A percentile compares a stretch with the other conserved stretches of the same genome.
Evolutionary conservation across 768 basidiomycete species (phyloP).

Genomic region (Xerocomellus intermedius): DNA sequence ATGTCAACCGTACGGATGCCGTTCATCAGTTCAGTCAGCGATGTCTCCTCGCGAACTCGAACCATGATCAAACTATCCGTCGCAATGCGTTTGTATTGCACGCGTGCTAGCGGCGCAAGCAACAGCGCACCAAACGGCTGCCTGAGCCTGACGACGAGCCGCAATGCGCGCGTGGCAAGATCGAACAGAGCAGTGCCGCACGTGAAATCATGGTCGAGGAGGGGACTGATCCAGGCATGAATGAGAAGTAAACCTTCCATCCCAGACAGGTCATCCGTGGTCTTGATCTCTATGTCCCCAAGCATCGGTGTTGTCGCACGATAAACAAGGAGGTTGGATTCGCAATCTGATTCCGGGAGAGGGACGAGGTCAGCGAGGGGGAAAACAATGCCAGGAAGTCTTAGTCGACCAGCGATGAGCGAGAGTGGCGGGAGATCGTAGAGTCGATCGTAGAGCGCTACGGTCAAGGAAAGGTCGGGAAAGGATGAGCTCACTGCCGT

Average conservation of each 20-base stretch:
- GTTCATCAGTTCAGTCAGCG: background rate
- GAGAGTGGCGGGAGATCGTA: background rate
- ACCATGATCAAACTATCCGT: background rate
- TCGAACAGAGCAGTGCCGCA: background rate
- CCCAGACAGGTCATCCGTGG: background rate
- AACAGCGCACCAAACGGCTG: slow-evolving; percentile 5
- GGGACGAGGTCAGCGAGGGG: background rate
- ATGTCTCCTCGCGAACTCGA: background rate
- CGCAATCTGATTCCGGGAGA: too few relatives aligned
- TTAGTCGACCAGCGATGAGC: background rate
- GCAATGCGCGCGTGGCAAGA: background rate
- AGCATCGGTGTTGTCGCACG: background rate
- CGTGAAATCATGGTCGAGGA: slow-evolving; percentile 2
- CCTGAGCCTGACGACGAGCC: background rate
- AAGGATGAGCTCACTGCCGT: background rate
- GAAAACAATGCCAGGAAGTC: slow-evolving; percentile 6
- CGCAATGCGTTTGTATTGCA: background rate
- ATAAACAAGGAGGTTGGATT: background rate
- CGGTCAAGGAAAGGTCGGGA: background rate
- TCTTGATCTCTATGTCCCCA: slow-evolving; percentile 3
- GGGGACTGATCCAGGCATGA: slow-evolving; percentile 12
- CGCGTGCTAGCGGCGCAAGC: background rate
- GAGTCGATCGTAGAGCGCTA: background rate
- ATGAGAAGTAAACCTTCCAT: slow-evolving; percentile 1
- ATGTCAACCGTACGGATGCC: background rate